Conservation (phyloP, 139 green algal genomes). For the Closterium sp. region DNA sequence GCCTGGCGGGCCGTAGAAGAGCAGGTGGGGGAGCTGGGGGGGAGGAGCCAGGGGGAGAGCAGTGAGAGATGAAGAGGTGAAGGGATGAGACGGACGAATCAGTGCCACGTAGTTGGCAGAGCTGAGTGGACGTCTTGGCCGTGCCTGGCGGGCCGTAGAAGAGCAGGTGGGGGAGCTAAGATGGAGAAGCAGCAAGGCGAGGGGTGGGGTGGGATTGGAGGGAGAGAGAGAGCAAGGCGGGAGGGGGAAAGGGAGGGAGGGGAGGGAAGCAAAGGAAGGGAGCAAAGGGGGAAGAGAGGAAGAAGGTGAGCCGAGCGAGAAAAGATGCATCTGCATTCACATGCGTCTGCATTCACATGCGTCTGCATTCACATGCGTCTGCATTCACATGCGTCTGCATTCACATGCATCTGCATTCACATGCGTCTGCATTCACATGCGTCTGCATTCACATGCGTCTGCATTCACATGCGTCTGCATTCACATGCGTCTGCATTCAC, state of each 20-base stretch:
- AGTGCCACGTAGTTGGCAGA: neutral
- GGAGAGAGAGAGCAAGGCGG: neutral
- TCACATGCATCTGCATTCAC: neutral
- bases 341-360: too few relatives aligned
- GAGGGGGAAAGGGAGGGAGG: neutral
- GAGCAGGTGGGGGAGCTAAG: neutral
- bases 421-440: neutral
- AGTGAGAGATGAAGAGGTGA: too few relatives aligned
- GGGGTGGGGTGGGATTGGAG: neutral
- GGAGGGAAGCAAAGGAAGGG: neutral
- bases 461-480: neutral
- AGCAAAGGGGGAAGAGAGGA: neutral
- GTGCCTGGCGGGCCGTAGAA: neutral
- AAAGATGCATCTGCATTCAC: neutral
- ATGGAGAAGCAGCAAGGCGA: too few relatives aligned
- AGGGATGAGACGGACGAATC: too few relatives aligned
- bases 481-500: too few relatives aligned
- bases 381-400: too few relatives aligned
- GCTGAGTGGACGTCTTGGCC: neutral
- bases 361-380: neutral
- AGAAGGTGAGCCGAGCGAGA: neutral
- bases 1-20: constrained; percentile 97
- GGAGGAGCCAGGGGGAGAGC: too few relatives aligned
- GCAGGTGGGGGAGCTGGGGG: constrained; percentile 81
- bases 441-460: too few relatives aligned